Evolutionary conservation across 2,329 filamentous ascomycete species (phyloP).

Genomic region (Fusarium pseudonygamai): DNA sequence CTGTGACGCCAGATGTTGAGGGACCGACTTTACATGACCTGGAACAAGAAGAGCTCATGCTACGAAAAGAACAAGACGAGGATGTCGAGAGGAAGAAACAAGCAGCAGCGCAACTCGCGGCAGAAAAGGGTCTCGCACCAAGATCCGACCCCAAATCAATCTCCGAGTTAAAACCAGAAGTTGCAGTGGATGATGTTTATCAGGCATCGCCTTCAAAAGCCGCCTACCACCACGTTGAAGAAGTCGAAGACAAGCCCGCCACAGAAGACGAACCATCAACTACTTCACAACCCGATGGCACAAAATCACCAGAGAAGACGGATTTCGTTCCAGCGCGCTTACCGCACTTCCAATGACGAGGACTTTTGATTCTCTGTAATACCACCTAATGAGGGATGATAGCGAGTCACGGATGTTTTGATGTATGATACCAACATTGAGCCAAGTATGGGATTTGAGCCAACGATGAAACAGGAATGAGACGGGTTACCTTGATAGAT

Average conservation of each 20-base stretch:
- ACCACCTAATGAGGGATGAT: slow-evolving; percentile 23
- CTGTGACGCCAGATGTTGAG: slow-evolving; percentile 49
- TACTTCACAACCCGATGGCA: slow-evolving; percentile 2
- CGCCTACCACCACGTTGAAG: slow-evolving; percentile 17
- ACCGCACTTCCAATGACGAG: slow-evolving; percentile 61
- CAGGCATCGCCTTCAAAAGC: slow-evolving; percentile 23
- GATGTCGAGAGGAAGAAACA: slow-evolving; percentile 62
- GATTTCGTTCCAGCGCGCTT: slow-evolving; percentile 68
- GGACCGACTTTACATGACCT: slow-evolving; percentile 62
- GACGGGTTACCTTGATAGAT: slow-evolving; percentile 2
- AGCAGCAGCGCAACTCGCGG: slow-evolving; percentile 62
- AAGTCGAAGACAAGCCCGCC: background rate
- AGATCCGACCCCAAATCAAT: slow-evolving; percentile 13
- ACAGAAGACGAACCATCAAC: slow-evolving; percentile 32
- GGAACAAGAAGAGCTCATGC: slow-evolving; percentile 61
- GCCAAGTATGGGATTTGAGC: slow-evolving; percentile 19
- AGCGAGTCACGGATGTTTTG: slow-evolving; percentile 23
- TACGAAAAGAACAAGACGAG: slow-evolving; percentile 62
- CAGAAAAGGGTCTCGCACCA: slow-evolving; percentile 57
- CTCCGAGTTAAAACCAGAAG: slow-evolving; percentile 40
- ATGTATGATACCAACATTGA: slow-evolving; percentile 42
- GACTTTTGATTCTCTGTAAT: slow-evolving; percentile 23
- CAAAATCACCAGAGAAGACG: slow-evolving; percentile 21
- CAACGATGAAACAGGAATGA: slow-evolving; percentile 6
- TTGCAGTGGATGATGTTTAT: slow-evolving; percentile 48